Evolutionary conservation across 1,139 yeast species (phyloP), one percentile per base, ranked within the genome.

Genomic region (Lizanozyma gosingica): DNA sequence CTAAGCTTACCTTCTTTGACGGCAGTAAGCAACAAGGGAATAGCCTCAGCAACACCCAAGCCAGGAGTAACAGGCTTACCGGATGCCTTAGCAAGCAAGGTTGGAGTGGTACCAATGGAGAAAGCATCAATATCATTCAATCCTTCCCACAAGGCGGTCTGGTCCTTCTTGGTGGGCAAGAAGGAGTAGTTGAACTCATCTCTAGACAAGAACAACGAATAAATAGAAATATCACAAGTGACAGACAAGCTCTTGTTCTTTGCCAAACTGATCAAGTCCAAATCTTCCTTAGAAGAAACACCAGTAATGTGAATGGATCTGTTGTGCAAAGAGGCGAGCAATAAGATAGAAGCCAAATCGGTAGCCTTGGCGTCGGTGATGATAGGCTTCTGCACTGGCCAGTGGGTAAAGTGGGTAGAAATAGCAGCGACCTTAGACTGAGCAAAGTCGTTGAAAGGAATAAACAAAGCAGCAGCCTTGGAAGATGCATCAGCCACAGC

Each of bases 331-430:
- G 96, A 84, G 40, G 97, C 96, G 64, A 92, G 71, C 57, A 92
- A 74, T 58, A 92, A 69, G 40, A 90, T 83, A 4, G 96, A 84
- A 16, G 98, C 97, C 55, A 92, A 73, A 56, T 87, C 94, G 37
- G 97, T 85, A 22, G 94, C 80, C 60, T 79, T 81, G 38, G 97
- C 97, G 63, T 92, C 97, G 38, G 96, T 87, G 50, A 90, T 75
- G 48, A 92, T 84, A 47, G 94, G 94, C 68, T 87, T 88, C 56
- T 65, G 63, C 41, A 73, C 70, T 41, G 96, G 96, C 97, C 97
- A 90, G 37, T 78, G 67, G 47, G 81, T 77, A 52, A 88, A 81
- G 53, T 87, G 94, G 35, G 83, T 74, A 34, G 95, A 79, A 38
- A 87, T 81, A 32, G 83, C 71, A 17, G 90, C 75, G 41, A 90